phyloP scores from a whole-genome alignment of 164 flowering plant species.

The Magnolia sinica region DNA sequence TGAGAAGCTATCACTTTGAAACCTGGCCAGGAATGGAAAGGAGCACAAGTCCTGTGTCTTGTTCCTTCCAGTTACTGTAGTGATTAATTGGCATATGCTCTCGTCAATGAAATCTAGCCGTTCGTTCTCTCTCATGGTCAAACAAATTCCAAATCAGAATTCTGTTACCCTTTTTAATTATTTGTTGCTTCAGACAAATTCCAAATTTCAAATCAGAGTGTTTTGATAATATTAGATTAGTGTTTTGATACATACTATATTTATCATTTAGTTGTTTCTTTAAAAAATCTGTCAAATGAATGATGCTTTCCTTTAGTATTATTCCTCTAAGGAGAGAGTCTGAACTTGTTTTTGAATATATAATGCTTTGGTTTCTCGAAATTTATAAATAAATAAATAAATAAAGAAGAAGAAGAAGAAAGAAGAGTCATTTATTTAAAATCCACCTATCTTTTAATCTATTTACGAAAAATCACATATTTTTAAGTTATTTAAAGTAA shows the following conservation, averaged over 20 bases:
- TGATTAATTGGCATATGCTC: constrained; percentile 46
- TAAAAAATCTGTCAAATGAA: neutral
- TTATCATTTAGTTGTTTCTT: too few species aligned
- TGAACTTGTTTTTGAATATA: neutral
- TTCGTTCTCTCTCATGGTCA: neutral
- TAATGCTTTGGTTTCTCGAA: neutral
- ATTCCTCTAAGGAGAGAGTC: neutral
- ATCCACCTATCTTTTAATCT: too few species aligned
- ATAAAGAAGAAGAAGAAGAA: too few species aligned
- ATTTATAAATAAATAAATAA: too few species aligned
- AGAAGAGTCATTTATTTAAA: too few species aligned
- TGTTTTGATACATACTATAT: too few species aligned
- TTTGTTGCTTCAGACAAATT: too few species aligned
- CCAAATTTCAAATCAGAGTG: too few species aligned
- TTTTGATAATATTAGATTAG: too few species aligned
- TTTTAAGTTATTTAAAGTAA: too few species aligned
- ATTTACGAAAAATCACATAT: too few species aligned
- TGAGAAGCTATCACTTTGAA: constrained; percentile 66
- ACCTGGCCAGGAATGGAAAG: constrained; percentile 88
- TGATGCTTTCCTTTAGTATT: neutral
- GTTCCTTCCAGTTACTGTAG: constrained; percentile 77
- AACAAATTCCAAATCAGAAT: neutral
- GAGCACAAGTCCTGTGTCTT: constrained; percentile 62
- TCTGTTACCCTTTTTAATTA: too few species aligned
- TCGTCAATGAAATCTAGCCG: neutral